A percentile compares a stretch with the other conserved stretches of the same genome.
Evolutionary conservation across 1,284 basidiomycete genomes (phyloP).

Genomic region (Moniliella sp.): DNA sequence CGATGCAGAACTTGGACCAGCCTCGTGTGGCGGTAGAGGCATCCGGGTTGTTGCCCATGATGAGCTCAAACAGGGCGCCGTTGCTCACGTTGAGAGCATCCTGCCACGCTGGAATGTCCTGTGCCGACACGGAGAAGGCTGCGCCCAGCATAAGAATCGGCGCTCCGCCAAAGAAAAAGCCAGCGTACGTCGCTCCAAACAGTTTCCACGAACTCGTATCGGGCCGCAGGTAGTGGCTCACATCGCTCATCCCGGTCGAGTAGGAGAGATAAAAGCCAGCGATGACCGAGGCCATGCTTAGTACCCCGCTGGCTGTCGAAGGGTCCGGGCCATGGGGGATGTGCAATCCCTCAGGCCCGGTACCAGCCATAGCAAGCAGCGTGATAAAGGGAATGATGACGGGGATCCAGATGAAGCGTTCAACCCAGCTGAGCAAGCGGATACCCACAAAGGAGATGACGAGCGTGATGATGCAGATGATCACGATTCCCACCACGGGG

Average conservation of each 20-base stretch:
- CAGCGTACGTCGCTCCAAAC: slow-evolving; percentile 34
- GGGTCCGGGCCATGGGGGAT: slow-evolving; percentile 37
- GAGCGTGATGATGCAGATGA: slow-evolving; percentile 56
- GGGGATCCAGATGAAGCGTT: slow-evolving; percentile 54
- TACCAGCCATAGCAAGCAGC: slow-evolving; percentile 40
- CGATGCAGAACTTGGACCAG: slow-evolving; percentile 67
- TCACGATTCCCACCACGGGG: slow-evolving; percentile 56
- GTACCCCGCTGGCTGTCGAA: slow-evolving; percentile 36
- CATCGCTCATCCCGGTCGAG: slow-evolving; percentile 34
- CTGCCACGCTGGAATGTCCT: slow-evolving; percentile 40
- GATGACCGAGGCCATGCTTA: slow-evolving; percentile 43
- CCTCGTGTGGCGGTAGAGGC: slow-evolving; percentile 37
- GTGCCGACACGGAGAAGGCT: slow-evolving; percentile 40
- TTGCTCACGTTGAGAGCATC: slow-evolving; percentile 11
- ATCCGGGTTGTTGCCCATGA: slow-evolving; percentile 45
- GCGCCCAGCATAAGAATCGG: slow-evolving; percentile 42
- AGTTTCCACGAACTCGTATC: slow-evolving; percentile 42
- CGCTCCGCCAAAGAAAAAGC: slow-evolving; percentile 41
- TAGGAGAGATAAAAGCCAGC: no score
- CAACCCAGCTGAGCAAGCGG: slow-evolving; percentile 47
- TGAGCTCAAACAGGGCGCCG: slow-evolving; percentile 55
- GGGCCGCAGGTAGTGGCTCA: slow-evolving; percentile 35
- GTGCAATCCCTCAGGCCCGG: slow-evolving; percentile 40
- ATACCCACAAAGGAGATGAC: slow-evolving; percentile 60
- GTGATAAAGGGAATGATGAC: slow-evolving; percentile 49